phyloP scores from a whole-genome alignment of 129 eudicot genomes.

The Mikania micrantha region DNA sequence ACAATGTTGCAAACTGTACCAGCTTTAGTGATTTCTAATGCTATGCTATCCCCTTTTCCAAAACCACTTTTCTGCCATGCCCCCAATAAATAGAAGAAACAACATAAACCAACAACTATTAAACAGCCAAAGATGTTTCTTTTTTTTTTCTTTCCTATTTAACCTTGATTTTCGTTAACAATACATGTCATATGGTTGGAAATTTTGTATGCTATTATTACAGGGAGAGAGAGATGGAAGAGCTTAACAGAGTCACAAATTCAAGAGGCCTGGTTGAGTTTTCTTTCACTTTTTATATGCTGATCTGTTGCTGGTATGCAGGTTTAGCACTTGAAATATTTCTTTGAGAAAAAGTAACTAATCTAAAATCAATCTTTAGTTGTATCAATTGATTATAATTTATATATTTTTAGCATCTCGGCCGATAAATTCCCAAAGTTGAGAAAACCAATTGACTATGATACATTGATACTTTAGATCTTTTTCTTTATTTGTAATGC shows the following conservation, averaged over 20 bases:
- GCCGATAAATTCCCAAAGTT: too few relatives aligned
- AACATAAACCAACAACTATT: too few relatives aligned
- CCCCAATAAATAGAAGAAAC: too few relatives aligned
- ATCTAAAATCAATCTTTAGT: slow-evolving; percentile 32
- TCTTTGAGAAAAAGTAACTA: slow-evolving; percentile 81
- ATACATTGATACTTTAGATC: too few relatives aligned
- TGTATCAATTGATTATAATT: too few relatives aligned
- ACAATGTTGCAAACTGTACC: slow-evolving; percentile 60
- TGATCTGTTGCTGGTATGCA: slow-evolving; percentile 66
- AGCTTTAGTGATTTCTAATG: slow-evolving; percentile 64
- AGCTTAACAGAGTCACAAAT: slow-evolving; percentile 55
- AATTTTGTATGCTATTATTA: neutral
- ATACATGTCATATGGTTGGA: too few relatives aligned
- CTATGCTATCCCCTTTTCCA: slow-evolving; percentile 94
- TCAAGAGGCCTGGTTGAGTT: slow-evolving; percentile 60
- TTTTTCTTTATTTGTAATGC: too few relatives aligned
- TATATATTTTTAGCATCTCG: too few relatives aligned
- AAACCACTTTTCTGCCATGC: slow-evolving; percentile 99
- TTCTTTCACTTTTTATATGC: slow-evolving; percentile 55
- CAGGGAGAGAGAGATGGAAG: slow-evolving; percentile 86
- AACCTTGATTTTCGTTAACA: too few relatives aligned
- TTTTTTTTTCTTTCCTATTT: too few relatives aligned
- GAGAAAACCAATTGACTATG: too few relatives aligned
- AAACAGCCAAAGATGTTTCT: too few relatives aligned
- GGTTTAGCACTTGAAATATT: slow-evolving; percentile 73